phyloP scores from a whole-genome alignment of 2,329 filamentous ascomycete genomes.

The Westerdykella sp. region DNA sequence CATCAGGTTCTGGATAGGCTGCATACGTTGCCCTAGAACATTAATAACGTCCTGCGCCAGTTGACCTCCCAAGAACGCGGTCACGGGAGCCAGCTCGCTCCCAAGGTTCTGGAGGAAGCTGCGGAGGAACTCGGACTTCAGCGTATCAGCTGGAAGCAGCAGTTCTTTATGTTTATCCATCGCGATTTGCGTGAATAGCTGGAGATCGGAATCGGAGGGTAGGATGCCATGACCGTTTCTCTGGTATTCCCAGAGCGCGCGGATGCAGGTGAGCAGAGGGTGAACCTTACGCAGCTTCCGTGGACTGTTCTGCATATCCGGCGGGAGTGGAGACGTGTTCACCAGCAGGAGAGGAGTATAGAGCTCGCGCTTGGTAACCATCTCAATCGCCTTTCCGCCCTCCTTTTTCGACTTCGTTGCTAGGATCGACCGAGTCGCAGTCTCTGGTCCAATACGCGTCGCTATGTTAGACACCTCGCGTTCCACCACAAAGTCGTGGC shows the following conservation, averaged over 20 bases:
- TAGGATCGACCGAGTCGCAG: constrained; percentile 69
- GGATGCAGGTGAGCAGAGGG: constrained; percentile 75
- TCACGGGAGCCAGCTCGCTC: constrained; percentile 77
- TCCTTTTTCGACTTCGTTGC: constrained; percentile 63
- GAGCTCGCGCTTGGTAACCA: constrained; percentile 84
- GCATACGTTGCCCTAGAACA: constrained; percentile 81
- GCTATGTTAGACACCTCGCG: constrained; percentile 72
- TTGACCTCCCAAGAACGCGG: constrained; percentile 82
- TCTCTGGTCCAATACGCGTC: constrained; percentile 57
- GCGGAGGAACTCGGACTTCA: constrained; percentile 60
- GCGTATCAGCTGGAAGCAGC: constrained; percentile 40
- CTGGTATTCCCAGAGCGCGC: constrained; percentile 86
- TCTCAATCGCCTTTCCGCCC: constrained; percentile 63
- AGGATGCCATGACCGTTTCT: constrained; percentile 39
- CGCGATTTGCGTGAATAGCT: constrained; percentile 69
- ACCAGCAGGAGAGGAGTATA: constrained; percentile 87
- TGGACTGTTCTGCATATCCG: constrained; percentile 62
- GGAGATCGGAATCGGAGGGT: constrained; percentile 59
- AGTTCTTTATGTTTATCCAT: constrained; percentile 69
- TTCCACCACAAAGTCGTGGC: constrained; percentile 84
- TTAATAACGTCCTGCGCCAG: constrained; percentile 97
- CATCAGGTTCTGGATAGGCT: constrained; percentile 92
- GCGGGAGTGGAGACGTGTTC: constrained; percentile 64
- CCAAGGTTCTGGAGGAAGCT: constrained; percentile 82
- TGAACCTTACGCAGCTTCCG: constrained; percentile 70